These are phyloP conservation scores for Lentinula guzmanii DNA, from an alignment of 768 basidiomycete genomes.

Conservation along the genomic window DNA sequence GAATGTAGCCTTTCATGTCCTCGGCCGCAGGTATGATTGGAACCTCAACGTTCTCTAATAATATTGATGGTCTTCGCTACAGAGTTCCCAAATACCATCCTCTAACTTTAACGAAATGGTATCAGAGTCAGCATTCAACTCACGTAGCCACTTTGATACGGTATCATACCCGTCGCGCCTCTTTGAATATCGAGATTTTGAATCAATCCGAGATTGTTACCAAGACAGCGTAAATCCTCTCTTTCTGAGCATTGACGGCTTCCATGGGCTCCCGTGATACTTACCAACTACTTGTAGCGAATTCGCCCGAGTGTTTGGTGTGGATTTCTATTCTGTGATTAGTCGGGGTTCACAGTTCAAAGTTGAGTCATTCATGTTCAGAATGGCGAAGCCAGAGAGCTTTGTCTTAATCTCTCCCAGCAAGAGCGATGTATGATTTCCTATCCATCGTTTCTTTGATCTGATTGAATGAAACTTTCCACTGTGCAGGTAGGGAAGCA, in stretches of 20 bases:
- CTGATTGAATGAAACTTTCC: conserved; percentile 1
- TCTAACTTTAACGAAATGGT: conserved; percentile 63
- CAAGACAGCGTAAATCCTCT: conserved; percentile 73
- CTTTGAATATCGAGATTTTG: conserved; percentile 72
- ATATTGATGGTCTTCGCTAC: conserved; percentile 4
- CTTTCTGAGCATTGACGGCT: neutral
- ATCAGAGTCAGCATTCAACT: conserved; percentile 47
- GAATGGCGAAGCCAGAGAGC: conserved; percentile 93
- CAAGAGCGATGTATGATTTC: conserved; percentile 60
- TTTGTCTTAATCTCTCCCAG: conserved; percentile 90
- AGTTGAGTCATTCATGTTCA: conserved; percentile 98
- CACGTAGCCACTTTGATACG: conserved; percentile 51
- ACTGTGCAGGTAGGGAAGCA: conserved; percentile 79
- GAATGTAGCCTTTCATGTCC: conserved; percentile 78
- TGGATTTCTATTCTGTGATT: conserved; percentile 95
- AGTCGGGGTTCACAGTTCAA: conserved; percentile 97
- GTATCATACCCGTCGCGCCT: conserved; percentile 61
- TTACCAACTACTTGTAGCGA: conserved; percentile 49
- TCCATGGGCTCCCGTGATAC: neutral
- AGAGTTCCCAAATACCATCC: conserved; percentile 76
- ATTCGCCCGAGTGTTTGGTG: conserved; percentile 94
- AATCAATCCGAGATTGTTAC: conserved; percentile 78
- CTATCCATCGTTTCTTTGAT: neutral
- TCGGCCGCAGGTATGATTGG: conserved; percentile 58
- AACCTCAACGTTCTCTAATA: neutral